Conservation (phyloP, 2,329 filamentous ascomycete species). For the Alternaria novae-zelandiae region DNA sequence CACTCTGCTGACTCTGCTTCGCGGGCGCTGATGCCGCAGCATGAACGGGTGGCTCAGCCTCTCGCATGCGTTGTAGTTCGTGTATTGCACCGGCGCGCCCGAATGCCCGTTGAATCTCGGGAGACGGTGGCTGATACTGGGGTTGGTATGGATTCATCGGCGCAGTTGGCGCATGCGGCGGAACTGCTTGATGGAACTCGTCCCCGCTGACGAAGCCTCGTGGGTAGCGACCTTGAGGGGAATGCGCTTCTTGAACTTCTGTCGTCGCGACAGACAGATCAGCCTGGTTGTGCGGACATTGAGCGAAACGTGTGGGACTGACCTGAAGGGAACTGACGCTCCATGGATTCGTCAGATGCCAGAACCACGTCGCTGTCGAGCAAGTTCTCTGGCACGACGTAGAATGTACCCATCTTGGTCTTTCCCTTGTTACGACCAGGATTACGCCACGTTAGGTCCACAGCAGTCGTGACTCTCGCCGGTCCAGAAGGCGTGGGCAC, state of each 20-base stretch:
- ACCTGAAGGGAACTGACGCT: background rate
- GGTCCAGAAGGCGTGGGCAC: background rate
- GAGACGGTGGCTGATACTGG: background rate
- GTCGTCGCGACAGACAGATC: background rate
- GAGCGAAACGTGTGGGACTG: background rate
- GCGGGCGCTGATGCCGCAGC: background rate
- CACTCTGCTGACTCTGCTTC: no score
- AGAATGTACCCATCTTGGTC: background rate
- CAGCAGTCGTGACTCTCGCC: background rate
- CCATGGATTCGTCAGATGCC: background rate
- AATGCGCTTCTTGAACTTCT: background rate
- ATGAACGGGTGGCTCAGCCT: background rate
- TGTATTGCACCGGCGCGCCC: background rate
- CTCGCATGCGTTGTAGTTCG: background rate
- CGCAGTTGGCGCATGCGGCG: background rate
- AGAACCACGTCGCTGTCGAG: background rate
- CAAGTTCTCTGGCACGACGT: background rate
- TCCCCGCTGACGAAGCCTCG: background rate
- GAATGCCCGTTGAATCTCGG: background rate
- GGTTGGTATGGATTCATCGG: background rate
- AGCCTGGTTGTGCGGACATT: background rate
- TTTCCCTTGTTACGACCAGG: background rate
- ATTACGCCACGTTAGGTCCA: background rate
- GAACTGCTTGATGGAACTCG: background rate
- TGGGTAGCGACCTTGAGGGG: background rate